A percentile compares a stretch with the other conserved stretches of the same genome.
Evolutionary conservation across 2,329 filamentous ascomycete species (phyloP).

Genomic region (Albophoma yamanashiensis): DNA sequence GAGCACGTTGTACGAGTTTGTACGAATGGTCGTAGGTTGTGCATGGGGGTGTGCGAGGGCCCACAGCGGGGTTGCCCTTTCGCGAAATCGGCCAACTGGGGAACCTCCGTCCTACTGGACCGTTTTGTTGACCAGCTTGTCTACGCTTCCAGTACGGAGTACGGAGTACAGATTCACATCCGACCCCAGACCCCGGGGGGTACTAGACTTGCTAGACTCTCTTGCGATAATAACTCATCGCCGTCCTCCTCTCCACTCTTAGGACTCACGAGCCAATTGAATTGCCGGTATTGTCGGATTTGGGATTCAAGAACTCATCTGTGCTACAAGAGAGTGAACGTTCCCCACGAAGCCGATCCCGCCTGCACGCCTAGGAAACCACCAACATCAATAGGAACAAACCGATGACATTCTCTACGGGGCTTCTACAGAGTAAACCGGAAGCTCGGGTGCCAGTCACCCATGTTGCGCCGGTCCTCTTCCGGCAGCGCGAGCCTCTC

Average conservation of each 20-base stretch:
- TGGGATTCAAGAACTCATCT: background rate
- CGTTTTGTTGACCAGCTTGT: background rate
- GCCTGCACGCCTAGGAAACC: background rate
- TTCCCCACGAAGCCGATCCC: background rate
- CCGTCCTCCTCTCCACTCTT: background rate
- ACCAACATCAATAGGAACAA: background rate
- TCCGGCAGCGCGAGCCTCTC: constrained; percentile 16
- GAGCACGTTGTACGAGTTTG: too few relatives aligned
- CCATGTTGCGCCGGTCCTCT: constrained; percentile 19
- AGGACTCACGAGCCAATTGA: too few relatives aligned
- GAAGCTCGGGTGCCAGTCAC: constrained; percentile 25
- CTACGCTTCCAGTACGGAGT: too few relatives aligned
- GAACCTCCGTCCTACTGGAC: background rate
- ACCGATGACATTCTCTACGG: background rate
- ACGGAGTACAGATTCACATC: background rate
- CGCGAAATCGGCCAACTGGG: background rate
- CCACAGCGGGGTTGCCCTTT: background rate
- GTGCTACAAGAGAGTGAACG: too few relatives aligned
- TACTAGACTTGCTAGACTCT: too few relatives aligned
- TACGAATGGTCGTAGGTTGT: too few relatives aligned
- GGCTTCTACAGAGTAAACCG: constrained; percentile 14
- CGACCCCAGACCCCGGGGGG: too few relatives aligned
- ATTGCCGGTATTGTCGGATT: background rate
- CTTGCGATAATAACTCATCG: background rate
- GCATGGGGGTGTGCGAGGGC: too few relatives aligned